Evolutionary conservation across 768 basidiomycete genomes (phyloP), one percentile per base, ranked within the genome.

Genomic region (Lactifluus volemus): DNA sequence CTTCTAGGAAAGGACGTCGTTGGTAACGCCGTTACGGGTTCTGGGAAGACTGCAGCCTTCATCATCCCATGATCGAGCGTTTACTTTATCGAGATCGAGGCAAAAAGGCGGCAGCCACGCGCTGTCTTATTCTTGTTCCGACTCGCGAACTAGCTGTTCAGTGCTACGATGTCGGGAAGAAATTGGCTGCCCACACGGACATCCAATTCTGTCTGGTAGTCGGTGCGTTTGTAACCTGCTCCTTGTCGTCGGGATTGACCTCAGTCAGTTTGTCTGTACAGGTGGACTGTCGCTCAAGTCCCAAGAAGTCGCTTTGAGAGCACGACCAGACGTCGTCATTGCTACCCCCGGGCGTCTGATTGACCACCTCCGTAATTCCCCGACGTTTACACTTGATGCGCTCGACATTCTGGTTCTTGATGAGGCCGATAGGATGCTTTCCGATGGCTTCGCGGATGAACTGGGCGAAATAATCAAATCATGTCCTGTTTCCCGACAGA

Each of bases 1-100:
- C 81, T 99, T 19, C 72, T 95, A 25, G 97, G 97, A 53, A 94
- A 97, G 70, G 97, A 99, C 71, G 82, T 99, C 41, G 94, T 99
- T 55, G 97, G 96, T 36, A 88, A 84, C 60, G 96, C 97, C 19
- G 91, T 96, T 17, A 99, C 97, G 17, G 97, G 97, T 63, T 97
- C 94, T 5, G 97, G 97, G 61, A 99, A 99, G 78, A 99, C 97
- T 1, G 96, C 93, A 10, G 97, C 97, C 2, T 99, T 98, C 75
- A 87, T 89, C 69, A 85, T 98, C 61, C 97, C 44, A 88, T 95
- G 75, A 73, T 95, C 53, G 97, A 99, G 72, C 87, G 97, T 59
- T 78, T 99, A 34, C 73, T 95, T 56, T 98, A 95, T 70, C 82
- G 97, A 58, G 94, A 98, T 65, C 86, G 89, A 65, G 88, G 91